Base-by-base conservation (phyloP, 2,329 filamentous ascomycete species). In the Cladophialophora carrionii region DNA sequence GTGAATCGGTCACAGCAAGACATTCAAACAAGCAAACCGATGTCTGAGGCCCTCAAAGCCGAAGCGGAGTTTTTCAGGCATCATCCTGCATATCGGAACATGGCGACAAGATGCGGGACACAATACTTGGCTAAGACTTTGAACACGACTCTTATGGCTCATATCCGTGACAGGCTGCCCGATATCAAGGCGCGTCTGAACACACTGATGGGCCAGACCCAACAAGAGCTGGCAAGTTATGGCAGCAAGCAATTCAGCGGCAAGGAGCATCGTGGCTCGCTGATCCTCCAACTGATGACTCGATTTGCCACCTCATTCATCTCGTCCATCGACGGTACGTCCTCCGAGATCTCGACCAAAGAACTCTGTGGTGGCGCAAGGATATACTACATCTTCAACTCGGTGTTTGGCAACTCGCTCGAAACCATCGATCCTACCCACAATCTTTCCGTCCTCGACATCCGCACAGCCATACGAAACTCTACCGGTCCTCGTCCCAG, bases 321-420 rank as follows among this genome's bases (percentile, higher is more conserved):
- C 75, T 94, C 95, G 5, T 98, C 95, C 12, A 99, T 99, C 68
- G 95, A 99, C 75, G 95, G 95, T 82, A 99, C 95, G 7, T 98
- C 94, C 4, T 96, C 93, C 14, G 94, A 99, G 76, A 99, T 99
- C 68, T 98, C 95, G 20, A 99, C 95, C 43, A 98, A 99, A 79
- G 95, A 98, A 79, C 87, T 98, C 10, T 96, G 93, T 73, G 93
- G 93, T 74, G 93, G 93, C 75, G 93, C 93, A 54, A 87, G 94
- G 65, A 97, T 98, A 74, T 98, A 98, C 81, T 97, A 98, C 80
- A 97, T 98, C 72, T 98, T 97, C 84, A 98, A 98, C 80, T 96
- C 93, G 4, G 94, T 98, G 51, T 99, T 98, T 78, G 95, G 95
- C 65, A 97, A 94, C 78, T 96, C 94, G 22, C 83, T 99, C 57